phyloP scores from a whole-genome alignment of 1,284 basidiomycete genomes.

The Rhodotorula sp. region DNA sequence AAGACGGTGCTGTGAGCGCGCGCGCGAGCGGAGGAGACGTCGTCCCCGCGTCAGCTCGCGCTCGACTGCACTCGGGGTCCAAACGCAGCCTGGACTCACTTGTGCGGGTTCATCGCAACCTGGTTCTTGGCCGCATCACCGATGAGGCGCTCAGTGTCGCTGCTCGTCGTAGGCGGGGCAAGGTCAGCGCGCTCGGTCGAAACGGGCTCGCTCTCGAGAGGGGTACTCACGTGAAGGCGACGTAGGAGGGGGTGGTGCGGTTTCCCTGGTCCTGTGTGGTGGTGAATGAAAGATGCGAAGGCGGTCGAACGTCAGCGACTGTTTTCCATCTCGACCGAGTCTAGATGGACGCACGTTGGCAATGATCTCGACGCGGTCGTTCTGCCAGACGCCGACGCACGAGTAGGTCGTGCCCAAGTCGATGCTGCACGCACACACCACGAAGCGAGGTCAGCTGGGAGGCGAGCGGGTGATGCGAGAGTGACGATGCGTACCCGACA shows the following conservation, averaged over 20 bases:
- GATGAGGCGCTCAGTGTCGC: slow-evolving; percentile 86
- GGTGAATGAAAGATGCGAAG: not conserved
- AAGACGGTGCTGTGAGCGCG: slow-evolving; percentile 67
- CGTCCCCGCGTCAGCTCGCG: not conserved
- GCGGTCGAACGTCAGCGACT: not conserved
- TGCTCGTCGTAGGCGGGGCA: slow-evolving; percentile 27
- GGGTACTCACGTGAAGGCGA: slow-evolving; percentile 68
- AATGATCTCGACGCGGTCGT: slow-evolving; percentile 98
- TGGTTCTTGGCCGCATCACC: slow-evolving; percentile 82
- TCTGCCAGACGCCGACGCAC: slow-evolving; percentile 97
- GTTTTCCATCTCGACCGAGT: not conserved
- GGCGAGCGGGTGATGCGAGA: not conserved
- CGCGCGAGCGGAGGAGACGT: slow-evolving; percentile 20
- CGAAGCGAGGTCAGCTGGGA: slow-evolving; percentile 14
- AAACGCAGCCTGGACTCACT: slow-evolving; percentile 3
- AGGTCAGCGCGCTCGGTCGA: not conserved
- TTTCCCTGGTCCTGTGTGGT: slow-evolving; percentile 82
- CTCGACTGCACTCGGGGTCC: not conserved
- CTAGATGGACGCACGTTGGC: slow-evolving; percentile 63
- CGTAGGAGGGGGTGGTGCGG: slow-evolving; percentile 91
- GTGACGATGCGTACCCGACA: slow-evolving; percentile 12
- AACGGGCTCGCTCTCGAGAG: too few relatives aligned
- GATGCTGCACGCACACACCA: slow-evolving; percentile 39
- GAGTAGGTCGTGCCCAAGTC: slow-evolving; percentile 54
- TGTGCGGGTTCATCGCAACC: slow-evolving; percentile 63